Percentiles rank a stretch among this genome's conserved stretches.
Conservation (phyloP, 441 rosid genomes). For the Geranium incanum region DNA sequence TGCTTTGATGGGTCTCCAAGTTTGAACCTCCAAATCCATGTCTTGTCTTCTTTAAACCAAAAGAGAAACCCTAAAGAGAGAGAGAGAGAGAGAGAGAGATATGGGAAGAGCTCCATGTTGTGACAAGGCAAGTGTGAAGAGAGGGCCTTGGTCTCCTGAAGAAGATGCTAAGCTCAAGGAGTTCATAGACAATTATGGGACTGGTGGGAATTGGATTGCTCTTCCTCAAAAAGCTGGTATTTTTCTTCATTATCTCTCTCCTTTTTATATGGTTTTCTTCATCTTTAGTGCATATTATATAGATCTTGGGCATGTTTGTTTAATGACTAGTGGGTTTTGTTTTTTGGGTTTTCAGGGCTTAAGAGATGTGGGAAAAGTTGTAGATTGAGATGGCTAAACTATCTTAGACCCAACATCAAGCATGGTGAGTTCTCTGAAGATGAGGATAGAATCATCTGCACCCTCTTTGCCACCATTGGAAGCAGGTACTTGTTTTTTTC, state of each 20-base stretch:
- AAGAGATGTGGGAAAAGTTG: conserved; percentile 93
- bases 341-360: conserved; percentile 37
- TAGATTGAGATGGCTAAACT: conserved; percentile 92
- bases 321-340: neutral
- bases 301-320: no score
- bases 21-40: neutral
- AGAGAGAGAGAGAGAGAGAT: conserved; percentile 10
- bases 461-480: conserved; percentile 69
- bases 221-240: conserved; percentile 79
- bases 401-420: conserved; percentile 79
- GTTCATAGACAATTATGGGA: conserved; percentile 49
- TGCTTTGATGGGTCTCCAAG: neutral
- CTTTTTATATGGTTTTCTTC: no score
- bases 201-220: conserved; percentile 75
- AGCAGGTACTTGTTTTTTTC: conserved; percentile 46
- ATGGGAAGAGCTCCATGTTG: conserved; percentile 95
- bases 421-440: conserved; percentile 85
- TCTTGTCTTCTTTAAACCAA: neutral
- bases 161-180: conserved; percentile 72
- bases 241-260: neutral
- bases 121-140: conserved; percentile 78
- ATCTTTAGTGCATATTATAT: no score
- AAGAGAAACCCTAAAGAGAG: neutral
- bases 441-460: conserved; percentile 70
- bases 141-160: conserved; percentile 86